phyloP scores from a whole-genome alignment of 345 rosid genomes.

The Linum usitatissimum region DNA sequence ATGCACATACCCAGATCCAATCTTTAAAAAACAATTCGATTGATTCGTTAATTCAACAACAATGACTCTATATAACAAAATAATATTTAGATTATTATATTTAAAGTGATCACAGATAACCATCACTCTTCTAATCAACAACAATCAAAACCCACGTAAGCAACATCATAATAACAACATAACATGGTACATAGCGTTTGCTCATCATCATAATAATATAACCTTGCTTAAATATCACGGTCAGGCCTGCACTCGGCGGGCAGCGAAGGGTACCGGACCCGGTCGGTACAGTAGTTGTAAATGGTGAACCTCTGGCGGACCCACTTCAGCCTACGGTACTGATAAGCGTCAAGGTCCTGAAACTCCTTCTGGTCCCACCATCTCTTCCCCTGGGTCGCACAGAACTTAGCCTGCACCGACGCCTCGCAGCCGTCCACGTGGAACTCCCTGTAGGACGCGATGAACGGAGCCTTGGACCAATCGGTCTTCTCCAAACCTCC shows the following conservation, averaged over 20 bases:
- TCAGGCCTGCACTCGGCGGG: constrained; percentile 2
- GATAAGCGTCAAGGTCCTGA: neutral
- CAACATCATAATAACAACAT: too few species aligned
- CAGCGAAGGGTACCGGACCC: neutral
- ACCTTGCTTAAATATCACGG: neutral
- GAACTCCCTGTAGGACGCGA: constrained; percentile 2
- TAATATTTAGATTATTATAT: too few species aligned
- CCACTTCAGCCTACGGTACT: neutral
- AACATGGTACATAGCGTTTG: too few species aligned
- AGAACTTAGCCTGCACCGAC: constrained; percentile 5
- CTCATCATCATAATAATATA: too few species aligned
- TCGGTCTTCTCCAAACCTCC: constrained; percentile 6
- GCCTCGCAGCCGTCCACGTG: constrained; percentile 7
- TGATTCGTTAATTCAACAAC: too few species aligned
- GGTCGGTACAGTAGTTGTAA: constrained; percentile 4
- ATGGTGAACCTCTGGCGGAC: constrained; percentile 5
- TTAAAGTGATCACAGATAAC: too few species aligned
- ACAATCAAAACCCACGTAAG: too few species aligned
- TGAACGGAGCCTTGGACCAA: constrained; percentile 6
- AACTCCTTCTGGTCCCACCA: constrained; percentile 10
- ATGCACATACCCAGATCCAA: too few species aligned
- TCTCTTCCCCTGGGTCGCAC: constrained; percentile 3
- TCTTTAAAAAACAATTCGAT: too few species aligned
- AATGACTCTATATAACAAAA: too few species aligned
- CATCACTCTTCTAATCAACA: too few species aligned